These are phyloP conservation scores for Thelephora aurantiotincta DNA, from an alignment of 768 basidiomycete species.

Conservation along the genomic window DNA sequence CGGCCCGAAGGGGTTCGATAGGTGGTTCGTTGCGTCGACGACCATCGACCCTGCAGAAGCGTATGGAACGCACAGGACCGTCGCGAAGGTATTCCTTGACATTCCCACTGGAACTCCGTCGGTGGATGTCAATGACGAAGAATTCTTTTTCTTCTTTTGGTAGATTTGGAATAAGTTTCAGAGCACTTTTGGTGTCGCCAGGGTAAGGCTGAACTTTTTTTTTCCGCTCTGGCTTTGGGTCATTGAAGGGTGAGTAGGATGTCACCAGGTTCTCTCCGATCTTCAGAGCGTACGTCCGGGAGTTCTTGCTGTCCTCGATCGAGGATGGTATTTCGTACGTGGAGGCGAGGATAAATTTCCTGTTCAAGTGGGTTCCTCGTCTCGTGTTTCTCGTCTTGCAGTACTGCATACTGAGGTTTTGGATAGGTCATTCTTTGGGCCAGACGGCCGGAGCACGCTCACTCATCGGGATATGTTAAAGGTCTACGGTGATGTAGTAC, in stretches of 20 bases:
- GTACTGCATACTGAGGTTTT: neutral
- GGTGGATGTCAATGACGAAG: too few relatives aligned
- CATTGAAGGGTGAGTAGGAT: too few relatives aligned
- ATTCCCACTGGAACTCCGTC: too few relatives aligned
- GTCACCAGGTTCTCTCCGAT: conserved; percentile 39
- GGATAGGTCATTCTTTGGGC: conserved; percentile 38
- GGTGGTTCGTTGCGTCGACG: conserved; percentile 44
- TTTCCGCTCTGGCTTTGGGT: too few relatives aligned
- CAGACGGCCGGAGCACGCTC: conserved; percentile 40
- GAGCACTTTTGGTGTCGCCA: conserved; percentile 34
- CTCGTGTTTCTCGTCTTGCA: too few relatives aligned
- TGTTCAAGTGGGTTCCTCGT: conserved; percentile 34
- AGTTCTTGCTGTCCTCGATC: conserved; percentile 47
- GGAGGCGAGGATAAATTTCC: conserved; percentile 57
- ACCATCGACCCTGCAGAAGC: conserved; percentile 61
- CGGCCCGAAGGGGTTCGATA: conserved; percentile 56
- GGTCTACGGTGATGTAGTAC: conserved; percentile 35
- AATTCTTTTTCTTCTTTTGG: too few relatives aligned
- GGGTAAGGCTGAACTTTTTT: conserved; percentile 18
- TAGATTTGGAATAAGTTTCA: conserved; percentile 71
- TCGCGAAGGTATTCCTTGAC: conserved; percentile 46
- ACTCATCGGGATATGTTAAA: conserved; percentile 45
- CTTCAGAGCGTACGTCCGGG: conserved; percentile 42
- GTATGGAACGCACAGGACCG: conserved; percentile 59
- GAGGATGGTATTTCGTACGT: conserved; percentile 62